Conservation (phyloP, 345 rosid species). For the Kernera saxatilis region DNA sequence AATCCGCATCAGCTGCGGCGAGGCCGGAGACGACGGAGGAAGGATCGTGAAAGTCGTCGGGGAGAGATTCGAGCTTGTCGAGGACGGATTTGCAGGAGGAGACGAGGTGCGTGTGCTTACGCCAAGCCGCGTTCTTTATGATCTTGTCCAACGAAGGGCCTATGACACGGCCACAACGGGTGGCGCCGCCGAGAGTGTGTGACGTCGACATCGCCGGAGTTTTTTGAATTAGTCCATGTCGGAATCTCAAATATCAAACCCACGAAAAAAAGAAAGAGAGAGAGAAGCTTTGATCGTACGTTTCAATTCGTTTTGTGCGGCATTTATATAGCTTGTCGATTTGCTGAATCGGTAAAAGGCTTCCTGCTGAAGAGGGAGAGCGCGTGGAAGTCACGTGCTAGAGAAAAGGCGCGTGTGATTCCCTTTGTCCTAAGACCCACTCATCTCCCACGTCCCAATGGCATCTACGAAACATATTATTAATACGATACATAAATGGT, state of each 20-base stretch:
- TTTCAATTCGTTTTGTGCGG: background rate
- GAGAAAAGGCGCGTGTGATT: slow-evolving; percentile 16
- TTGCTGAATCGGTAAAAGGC: slow-evolving; percentile 34
- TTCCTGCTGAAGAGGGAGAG: slow-evolving; percentile 22
- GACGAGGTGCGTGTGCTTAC: slow-evolving; percentile 87
- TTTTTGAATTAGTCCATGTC: background rate
- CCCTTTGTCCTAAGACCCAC: background rate
- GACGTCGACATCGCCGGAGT: slow-evolving; percentile 49
- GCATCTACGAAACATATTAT: background rate
- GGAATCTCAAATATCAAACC: background rate
- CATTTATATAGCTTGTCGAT: slow-evolving; percentile 22
- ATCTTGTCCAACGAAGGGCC: slow-evolving; percentile 89
- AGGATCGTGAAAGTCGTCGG: slow-evolving; percentile 40
- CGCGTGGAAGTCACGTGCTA: slow-evolving; percentile 3
- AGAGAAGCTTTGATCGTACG: slow-evolving; percentile 24
- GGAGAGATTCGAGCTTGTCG: slow-evolving; percentile 65
- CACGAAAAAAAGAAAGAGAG: background rate
- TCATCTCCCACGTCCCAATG: slow-evolving; percentile 23
- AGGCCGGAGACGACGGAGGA: slow-evolving; percentile 52
- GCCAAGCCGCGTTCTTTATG: slow-evolving; percentile 94
- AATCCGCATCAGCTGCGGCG: slow-evolving; percentile 57
- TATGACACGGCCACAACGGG: slow-evolving; percentile 72
- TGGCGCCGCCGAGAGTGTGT: slow-evolving; percentile 72
- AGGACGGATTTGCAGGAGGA: slow-evolving; percentile 83
- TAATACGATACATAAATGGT: background rate